Evolutionary conservation across 257 asterid species (phyloP).

Genomic region (Rubia yunnanensis): DNA sequence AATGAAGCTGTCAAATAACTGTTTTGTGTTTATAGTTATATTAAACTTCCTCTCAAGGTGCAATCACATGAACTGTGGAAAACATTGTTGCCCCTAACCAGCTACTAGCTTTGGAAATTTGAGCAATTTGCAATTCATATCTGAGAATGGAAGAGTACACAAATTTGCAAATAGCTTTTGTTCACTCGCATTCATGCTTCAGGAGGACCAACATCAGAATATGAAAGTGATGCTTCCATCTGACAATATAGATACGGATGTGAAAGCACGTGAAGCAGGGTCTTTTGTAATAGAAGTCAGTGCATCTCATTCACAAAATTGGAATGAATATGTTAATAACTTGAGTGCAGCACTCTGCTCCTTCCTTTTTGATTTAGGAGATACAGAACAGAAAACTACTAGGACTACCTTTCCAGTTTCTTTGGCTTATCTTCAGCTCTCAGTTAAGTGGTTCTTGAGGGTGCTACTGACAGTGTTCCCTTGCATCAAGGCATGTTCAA

Average conservation of each 20-base stretch:
- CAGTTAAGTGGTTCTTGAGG: conserved; percentile 87
- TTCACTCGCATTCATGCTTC: conserved; percentile 88
- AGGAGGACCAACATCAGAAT: conserved; percentile 40
- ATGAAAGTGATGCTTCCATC: conserved; percentile 20
- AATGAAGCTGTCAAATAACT: neutral
- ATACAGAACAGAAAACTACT: conserved; percentile 25
- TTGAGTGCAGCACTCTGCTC: conserved; percentile 62
- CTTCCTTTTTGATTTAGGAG: conserved; percentile 69
- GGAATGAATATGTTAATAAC: conserved; percentile 72
- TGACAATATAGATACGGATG: conserved; percentile 26
- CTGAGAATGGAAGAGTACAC: conserved; percentile 94
- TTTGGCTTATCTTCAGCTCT: conserved; percentile 75
- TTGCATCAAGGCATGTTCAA: conserved; percentile 90
- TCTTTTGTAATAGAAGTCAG: conserved; percentile 24
- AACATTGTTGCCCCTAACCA: conserved; percentile 50
- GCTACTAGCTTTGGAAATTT: conserved; percentile 75
- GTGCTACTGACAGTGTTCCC: conserved; percentile 87
- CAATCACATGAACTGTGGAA: conserved; percentile 5
- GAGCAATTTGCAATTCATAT: conserved; percentile 89
- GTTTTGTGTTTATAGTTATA: neutral
- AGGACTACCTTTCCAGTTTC: conserved; percentile 52
- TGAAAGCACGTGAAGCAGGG: conserved; percentile 28
- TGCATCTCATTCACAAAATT: conserved; percentile 36
- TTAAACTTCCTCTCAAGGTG: conserved; percentile 3
- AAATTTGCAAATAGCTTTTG: conserved; percentile 96